These are phyloP conservation scores for Syzygium grande DNA, from an alignment of 345 rosid species.

Conservation along the genomic window DNA sequence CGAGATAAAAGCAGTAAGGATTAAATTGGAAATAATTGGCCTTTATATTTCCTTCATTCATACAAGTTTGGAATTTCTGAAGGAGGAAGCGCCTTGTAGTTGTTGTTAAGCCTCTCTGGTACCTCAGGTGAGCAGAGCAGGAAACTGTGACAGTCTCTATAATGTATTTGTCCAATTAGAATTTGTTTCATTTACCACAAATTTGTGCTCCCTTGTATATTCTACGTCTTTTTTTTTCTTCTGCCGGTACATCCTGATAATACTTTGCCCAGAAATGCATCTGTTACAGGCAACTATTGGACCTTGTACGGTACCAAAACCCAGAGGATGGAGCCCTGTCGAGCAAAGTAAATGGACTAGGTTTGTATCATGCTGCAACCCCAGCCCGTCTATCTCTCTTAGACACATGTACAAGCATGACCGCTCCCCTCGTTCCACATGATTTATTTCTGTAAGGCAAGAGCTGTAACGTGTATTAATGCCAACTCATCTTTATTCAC, in stretches of 20 bases:
- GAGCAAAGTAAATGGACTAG: slow-evolving; percentile 98
- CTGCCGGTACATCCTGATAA: neutral
- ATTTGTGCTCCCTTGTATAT: neutral
- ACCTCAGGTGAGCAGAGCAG: neutral
- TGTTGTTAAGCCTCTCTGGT: neutral
- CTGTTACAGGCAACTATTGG: slow-evolving; percentile 82
- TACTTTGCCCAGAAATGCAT: neutral
- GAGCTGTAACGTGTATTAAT: neutral
- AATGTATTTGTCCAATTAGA: neutral
- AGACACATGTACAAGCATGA: neutral
- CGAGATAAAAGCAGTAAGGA: neutral
- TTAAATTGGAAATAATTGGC: neutral
- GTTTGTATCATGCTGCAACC: slow-evolving; percentile 22
- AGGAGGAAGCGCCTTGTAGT: neutral
- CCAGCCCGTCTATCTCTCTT: neutral
- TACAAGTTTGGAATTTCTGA: neutral
- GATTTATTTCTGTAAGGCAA: neutral
- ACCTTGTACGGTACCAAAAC: slow-evolving; percentile 82
- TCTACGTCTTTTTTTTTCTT: neutral
- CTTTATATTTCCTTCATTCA: neutral
- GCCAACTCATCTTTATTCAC: neutral
- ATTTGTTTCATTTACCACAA: neutral
- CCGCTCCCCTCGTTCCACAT: neutral
- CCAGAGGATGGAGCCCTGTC: slow-evolving; percentile 91
- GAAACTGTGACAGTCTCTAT: neutral